A percentile compares a stretch with the other conserved stretches of the same genome.
These are phyloP conservation scores for Rehmannia glutinosa DNA, from an alignment of 257 asterid species.

Conservation along the genomic window DNA sequence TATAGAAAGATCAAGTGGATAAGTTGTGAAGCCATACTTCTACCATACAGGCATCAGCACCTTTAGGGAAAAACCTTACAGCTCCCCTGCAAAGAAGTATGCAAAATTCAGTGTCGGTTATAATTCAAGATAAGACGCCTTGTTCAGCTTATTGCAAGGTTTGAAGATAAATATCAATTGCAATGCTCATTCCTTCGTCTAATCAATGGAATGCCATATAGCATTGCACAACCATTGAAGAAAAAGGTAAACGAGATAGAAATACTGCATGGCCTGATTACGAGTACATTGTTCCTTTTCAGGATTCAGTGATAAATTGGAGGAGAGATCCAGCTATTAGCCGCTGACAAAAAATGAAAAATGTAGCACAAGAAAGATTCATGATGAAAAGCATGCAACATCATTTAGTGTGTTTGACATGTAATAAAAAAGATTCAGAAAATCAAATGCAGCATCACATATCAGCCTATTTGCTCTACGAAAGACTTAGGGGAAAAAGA, in stretches of 20 bases:
- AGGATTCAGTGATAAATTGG: neutral
- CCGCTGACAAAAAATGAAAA: too few relatives aligned
- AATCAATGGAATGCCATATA: neutral
- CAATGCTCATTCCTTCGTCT: neutral
- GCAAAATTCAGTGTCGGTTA: conserved; percentile 13
- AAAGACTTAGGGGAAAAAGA: too few relatives aligned
- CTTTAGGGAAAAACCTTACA: conserved; percentile 86
- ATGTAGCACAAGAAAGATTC: too few relatives aligned
- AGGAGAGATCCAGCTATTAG: neutral
- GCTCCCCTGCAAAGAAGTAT: conserved; percentile 72
- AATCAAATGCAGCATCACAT: too few relatives aligned
- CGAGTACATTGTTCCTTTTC: neutral
- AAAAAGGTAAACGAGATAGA: neutral
- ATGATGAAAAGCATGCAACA: too few relatives aligned
- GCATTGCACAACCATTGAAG: neutral
- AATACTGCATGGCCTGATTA: neutral
- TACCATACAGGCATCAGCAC: conserved; percentile 60
- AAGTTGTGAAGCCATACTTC: conserved; percentile 50
- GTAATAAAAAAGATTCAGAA: too few relatives aligned
- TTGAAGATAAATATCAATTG: neutral
- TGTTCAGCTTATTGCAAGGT: neutral
- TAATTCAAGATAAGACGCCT: neutral
- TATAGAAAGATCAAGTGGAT: conserved; percentile 1
- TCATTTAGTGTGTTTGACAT: too few relatives aligned
- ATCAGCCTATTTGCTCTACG: too few relatives aligned